phyloP scores from a whole-genome alignment of 345 rosid species.

The Firmiana major region DNA sequence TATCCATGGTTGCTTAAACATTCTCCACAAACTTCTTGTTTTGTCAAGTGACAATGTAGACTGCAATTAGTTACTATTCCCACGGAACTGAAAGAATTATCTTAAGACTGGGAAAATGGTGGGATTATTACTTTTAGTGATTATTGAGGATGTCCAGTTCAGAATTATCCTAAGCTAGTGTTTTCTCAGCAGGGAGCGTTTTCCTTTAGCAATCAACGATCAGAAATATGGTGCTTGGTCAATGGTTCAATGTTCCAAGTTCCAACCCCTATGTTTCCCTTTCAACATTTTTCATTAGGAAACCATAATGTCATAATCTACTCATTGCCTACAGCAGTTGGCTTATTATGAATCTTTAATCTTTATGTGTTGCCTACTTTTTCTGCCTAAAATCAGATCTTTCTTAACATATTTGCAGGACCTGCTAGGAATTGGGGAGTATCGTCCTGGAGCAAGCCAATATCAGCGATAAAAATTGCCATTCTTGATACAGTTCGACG shows the following conservation, averaged over 20 bases:
- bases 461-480: slow-evolving; percentile 29
- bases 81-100: not conserved
- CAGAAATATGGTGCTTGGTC: not conserved
- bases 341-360: not conserved
- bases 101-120: not conserved
- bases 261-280: not conserved
- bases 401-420: not conserved
- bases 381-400: slow-evolving; percentile 4
- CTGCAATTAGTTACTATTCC: not conserved
- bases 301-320: not conserved
- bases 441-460: slow-evolving; percentile 50
- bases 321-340: not conserved
- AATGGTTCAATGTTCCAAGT: not conserved
- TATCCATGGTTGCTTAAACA: slow-evolving; percentile 9
- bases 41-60: not conserved
- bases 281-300: not conserved
- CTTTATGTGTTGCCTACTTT: not conserved
- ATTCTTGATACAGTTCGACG: not conserved
- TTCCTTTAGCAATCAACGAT: not conserved
- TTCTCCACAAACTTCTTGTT: not conserved
- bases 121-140: not conserved
- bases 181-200: not conserved
- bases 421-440: slow-evolving; percentile 28
- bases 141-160: not conserved
- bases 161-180: not conserved